These are phyloP conservation scores for Pseudogymnoascus sp. DNA, from an alignment of 2,329 filamentous ascomycete genomes.

Conservation along the genomic window DNA sequence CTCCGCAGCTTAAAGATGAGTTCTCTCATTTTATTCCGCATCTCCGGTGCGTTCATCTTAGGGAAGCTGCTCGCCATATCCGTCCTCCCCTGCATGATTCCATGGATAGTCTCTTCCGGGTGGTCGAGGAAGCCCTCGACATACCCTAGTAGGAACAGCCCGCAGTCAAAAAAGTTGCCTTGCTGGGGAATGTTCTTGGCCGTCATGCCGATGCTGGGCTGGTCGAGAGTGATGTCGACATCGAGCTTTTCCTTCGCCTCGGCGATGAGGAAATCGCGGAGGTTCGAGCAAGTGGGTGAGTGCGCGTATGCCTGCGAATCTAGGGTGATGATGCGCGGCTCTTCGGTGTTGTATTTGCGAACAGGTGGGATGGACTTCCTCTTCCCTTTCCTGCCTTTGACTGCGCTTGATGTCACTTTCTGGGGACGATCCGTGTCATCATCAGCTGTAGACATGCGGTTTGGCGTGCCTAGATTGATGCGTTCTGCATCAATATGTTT, in stretches of 20 bases:
- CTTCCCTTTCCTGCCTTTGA: conserved; percentile 28
- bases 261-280: conserved; percentile 68
- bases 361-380: conserved; percentile 26
- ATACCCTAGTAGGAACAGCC: conserved; percentile 78
- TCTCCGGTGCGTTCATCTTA: conserved; percentile 42
- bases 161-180: conserved; percentile 80
- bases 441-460: conserved; percentile 11
- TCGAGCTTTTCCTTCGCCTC: conserved; percentile 59
- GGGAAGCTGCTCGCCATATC: conserved; percentile 32
- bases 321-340: conserved; percentile 71
- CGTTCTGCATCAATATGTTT: not conserved
- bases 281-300: conserved; percentile 50
- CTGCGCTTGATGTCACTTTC: conserved; percentile 19
- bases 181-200: conserved; percentile 71
- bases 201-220: conserved; percentile 45
- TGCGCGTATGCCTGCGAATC: conserved; percentile 71
- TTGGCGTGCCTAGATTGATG: not conserved
- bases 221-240: conserved; percentile 26
- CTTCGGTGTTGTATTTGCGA: conserved; percentile 39
- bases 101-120: conserved; percentile 60
- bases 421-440: not conserved
- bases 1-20: conserved; percentile 55
- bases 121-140: conserved; percentile 70
- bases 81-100: conserved; percentile 47
- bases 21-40: conserved; percentile 57